phyloP scores from a whole-genome alignment of 2,329 filamentous ascomycete species.

The Hypoxylon rubiginosum region DNA sequence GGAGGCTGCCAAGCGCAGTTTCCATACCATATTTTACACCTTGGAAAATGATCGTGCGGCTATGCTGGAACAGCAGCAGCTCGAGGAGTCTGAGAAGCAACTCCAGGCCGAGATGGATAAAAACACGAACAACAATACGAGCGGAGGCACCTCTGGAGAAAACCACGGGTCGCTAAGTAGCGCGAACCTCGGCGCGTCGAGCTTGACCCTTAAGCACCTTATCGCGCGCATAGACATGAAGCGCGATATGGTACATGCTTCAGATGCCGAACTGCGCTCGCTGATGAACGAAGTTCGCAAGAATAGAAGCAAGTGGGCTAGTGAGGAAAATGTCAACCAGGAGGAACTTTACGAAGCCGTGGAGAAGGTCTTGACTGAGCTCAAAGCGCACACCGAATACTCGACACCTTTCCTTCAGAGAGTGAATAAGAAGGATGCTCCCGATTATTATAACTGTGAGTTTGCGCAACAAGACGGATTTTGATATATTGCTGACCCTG shows the following conservation, averaged over 20 bases:
- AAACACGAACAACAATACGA: constrained; percentile 65
- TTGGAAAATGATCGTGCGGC: constrained; percentile 94
- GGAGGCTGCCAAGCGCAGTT: constrained; percentile 88
- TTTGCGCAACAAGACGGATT: constrained; percentile 38
- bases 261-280: constrained; percentile 90
- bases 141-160: constrained; percentile 65
- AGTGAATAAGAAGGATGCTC: constrained; percentile 97
- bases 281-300: constrained; percentile 98
- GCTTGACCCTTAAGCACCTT: constrained; percentile 94
- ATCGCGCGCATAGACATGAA: constrained; percentile 96
- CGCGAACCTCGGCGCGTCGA: constrained; percentile 95
- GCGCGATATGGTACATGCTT: constrained; percentile 88
- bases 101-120: constrained; percentile 95
- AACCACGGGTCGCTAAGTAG: constrained; percentile 92
- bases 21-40: constrained; percentile 94
- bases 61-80: constrained; percentile 96
- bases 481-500: constrained; percentile 32
- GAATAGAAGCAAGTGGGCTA: constrained; percentile 98
- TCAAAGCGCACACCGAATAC: constrained; percentile 97
- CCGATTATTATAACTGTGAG: constrained; percentile 93
- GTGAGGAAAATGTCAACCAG: constrained; percentile 96
- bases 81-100: constrained; percentile 96
- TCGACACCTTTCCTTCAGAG: constrained; percentile 94
- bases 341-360: constrained; percentile 97
- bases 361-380: constrained; percentile 95